A percentile compares a stretch with the other conserved stretches of the same genome.
Conservation (phyloP, 225 moss, liverwort and hornwort species). For the Physcomitrellopsis africana region DNA sequence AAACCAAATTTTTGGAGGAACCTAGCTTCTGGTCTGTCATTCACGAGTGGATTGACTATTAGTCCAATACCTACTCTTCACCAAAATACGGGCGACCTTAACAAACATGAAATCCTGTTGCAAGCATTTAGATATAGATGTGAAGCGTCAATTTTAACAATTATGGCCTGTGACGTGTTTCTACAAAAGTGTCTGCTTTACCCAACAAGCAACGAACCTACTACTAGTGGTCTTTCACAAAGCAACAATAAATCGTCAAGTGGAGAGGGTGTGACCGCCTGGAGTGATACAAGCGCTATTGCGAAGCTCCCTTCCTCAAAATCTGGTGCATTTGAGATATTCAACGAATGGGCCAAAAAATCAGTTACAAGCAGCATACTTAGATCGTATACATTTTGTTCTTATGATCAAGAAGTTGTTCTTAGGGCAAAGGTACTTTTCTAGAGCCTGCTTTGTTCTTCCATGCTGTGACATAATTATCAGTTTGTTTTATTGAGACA, state of each 20-base stretch:
- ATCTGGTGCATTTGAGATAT: slow-evolving; percentile 74
- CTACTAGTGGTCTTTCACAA: slow-evolving; percentile 33
- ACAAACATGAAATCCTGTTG: slow-evolving; percentile 60
- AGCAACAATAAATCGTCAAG: slow-evolving; percentile 27
- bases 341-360: slow-evolving; percentile 69
- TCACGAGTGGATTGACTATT: slow-evolving; percentile 36
- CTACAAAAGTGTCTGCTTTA: slow-evolving; percentile 77
- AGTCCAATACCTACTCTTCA: slow-evolving; percentile 48
- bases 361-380: slow-evolving; percentile 67
- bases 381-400: slow-evolving; percentile 68
- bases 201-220: slow-evolving; percentile 47
- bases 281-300: slow-evolving; percentile 33
- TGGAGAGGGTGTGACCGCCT: slow-evolving; percentile 32
- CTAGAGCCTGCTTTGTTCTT: slow-evolving; percentile 14
- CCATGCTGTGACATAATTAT: neutral
- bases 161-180: slow-evolving; percentile 91
- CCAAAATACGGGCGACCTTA: slow-evolving; percentile 45
- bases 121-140: slow-evolving; percentile 78
- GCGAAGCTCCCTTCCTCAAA: slow-evolving; percentile 44
- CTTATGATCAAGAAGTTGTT: slow-evolving; percentile 70
- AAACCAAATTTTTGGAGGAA: slow-evolving; percentile 78
- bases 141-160: slow-evolving; percentile 86
- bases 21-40: slow-evolving; percentile 71
- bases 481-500: slow-evolving; percentile 8
- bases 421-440: slow-evolving; percentile 73